Base-by-base conservation (phyloP, 2,329 filamentous ascomycete genomes). In the Trichoderma sp. region DNA sequence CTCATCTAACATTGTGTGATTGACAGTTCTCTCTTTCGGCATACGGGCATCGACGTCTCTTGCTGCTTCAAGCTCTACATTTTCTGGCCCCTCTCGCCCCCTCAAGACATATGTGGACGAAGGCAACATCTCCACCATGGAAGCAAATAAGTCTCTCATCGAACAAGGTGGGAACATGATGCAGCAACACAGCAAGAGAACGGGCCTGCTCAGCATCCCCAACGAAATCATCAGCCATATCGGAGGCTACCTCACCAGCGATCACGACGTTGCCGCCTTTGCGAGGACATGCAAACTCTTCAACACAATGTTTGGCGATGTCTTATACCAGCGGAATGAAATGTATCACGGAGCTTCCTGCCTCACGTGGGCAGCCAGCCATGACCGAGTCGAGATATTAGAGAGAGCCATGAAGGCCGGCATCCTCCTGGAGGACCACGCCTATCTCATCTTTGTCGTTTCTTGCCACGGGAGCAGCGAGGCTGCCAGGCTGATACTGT, bases 191-290 rank as follows among this genome's bases (percentile, higher is more conserved):
- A 44, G 5, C 2, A 30, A n/a, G 39, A 55, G 55, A 45, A 50
- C 39, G 3, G 17, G 14, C 12, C 39, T 66, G 15, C 19, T 60
- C 10, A 43, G 41, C 26, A 28, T 67, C 10, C 61, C 65, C 10
- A 57, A 52, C 34, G 65, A 67, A 21, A 26, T 67, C 34, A 43
- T 67, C 21, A 45, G 26, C 15, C 55, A 39, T 2, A 67, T 67
- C 26, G 65, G 61, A 26, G 43, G 41, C 3, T 43, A 26, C 6
- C 65, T 67, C 14, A 30, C 21, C 24, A 5, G 30, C 9, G n/a
- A 64, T n/a, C 12, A 30, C 9, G 65, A 67, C n/a, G 61, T 67
- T 19, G 55, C 50, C 4, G 65, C 62, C 10, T 44, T 67, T 12
- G 24, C 24, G 26, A 55, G 54, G 7, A 56, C 65, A 5, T 60